Conservation (phyloP, 1,139 yeast genomes). For the Diutina mesorugosa region DNA sequence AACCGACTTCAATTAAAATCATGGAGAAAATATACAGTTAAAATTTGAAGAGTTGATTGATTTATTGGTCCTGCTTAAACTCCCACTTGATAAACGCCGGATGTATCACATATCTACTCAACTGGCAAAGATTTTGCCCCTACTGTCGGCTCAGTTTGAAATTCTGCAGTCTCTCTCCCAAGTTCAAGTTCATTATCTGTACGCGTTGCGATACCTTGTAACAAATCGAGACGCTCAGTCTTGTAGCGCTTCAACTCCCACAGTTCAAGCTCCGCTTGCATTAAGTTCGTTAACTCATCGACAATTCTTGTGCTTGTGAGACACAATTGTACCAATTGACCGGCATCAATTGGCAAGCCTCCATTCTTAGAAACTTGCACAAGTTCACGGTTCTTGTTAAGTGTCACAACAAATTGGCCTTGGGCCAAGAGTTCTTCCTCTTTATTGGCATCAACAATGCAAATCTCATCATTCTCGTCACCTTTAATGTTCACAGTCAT, state of each 20-base stretch:
- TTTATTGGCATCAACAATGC: constrained; percentile 63
- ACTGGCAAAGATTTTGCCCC: not conserved
- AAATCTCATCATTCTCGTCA: constrained; percentile 42
- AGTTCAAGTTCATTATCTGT: not conserved
- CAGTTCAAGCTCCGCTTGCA: constrained; percentile 11
- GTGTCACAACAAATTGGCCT: constrained; percentile 72
- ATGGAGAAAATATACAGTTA: too few species aligned
- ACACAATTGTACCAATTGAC: constrained; percentile 55
- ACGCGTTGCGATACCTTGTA: not conserved
- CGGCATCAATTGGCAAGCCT: constrained; percentile 75
- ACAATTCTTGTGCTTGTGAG: constrained; percentile 55
- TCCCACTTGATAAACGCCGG: too few species aligned
- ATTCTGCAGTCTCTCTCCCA: not conserved
- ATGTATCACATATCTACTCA: not conserved
- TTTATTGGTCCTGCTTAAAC: too few species aligned
- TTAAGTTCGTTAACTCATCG: constrained; percentile 48
- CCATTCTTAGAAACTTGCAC: constrained; percentile 89
- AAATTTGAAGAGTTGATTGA: too few species aligned
- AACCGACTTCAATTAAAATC: not conserved
- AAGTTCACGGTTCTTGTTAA: constrained; percentile 80
- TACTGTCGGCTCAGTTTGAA: not conserved
- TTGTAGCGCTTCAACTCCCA: not conserved
- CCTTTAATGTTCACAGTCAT: constrained; percentile 61
- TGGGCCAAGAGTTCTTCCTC: constrained; percentile 69
- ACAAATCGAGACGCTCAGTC: not conserved